Percentiles rank a stretch among this genome's conserved stretches.
These are phyloP conservation scores for Mycena metata DNA, from an alignment of 768 basidiomycete species.

Conservation along the genomic window DNA sequence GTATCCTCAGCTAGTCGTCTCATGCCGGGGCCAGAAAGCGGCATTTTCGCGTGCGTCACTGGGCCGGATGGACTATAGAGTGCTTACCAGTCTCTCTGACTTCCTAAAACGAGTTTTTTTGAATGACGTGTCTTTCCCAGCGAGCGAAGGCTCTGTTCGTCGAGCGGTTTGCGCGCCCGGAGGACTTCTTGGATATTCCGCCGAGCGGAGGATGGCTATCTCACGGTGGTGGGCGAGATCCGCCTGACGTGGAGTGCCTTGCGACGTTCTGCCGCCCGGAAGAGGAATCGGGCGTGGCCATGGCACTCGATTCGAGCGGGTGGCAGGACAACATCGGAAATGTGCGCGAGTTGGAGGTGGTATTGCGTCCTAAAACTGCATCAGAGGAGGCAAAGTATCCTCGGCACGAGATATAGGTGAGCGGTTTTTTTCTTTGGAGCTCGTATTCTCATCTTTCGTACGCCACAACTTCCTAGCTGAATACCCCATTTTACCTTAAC, in stretches of 20 bases:
- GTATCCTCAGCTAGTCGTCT: conserved; percentile 25
- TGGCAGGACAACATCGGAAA: conserved; percentile 21
- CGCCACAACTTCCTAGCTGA: too few species aligned
- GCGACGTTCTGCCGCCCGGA: conserved; percentile 29
- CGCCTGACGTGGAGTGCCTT: conserved; percentile 5
- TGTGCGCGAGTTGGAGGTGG: conserved; percentile 25
- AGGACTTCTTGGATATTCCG: conserved; percentile 9
- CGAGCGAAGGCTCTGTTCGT: conserved; percentile 19
- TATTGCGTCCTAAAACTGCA: not conserved
- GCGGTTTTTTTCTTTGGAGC: too few species aligned
- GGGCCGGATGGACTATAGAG: not conserved
- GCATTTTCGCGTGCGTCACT: conserved; percentile 20
- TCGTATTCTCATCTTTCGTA: too few species aligned
- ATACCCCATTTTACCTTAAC: too few species aligned
- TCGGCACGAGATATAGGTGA: too few species aligned
- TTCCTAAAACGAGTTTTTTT: too few species aligned
- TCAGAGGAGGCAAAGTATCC: not conserved
- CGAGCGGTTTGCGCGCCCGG: conserved; percentile 14
- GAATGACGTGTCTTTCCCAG: not conserved
- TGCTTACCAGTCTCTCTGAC: not conserved
- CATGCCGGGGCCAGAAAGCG: conserved; percentile 14
- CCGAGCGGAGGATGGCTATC: conserved; percentile 6
- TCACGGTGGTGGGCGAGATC: not conserved
- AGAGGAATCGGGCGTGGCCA: not conserved
- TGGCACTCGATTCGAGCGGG: conserved; percentile 19